phyloP scores from a whole-genome alignment of 495 filamentous ascomycete species.

The Penicillium paxilli region DNA sequence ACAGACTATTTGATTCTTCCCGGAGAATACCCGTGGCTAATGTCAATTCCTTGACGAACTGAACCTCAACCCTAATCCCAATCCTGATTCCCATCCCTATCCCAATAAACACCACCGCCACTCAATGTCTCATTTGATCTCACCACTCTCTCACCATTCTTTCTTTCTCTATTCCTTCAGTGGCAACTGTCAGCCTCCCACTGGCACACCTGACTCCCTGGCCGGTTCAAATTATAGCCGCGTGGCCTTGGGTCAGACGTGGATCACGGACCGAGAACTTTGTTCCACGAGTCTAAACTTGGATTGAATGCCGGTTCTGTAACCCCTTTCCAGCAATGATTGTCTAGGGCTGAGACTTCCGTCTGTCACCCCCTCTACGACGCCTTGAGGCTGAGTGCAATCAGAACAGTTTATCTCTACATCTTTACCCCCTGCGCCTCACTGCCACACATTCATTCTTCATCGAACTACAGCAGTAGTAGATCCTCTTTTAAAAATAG shows the following conservation, averaged over 20 bases:
- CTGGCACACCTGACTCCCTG: too few species aligned
- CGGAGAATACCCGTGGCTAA: too few species aligned
- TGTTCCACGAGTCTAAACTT: background rate
- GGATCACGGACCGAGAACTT: slow-evolving; percentile 21
- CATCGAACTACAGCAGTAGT: background rate
- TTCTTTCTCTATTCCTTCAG: too few species aligned
- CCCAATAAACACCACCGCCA: too few species aligned
- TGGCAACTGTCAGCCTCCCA: too few species aligned
- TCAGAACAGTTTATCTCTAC: background rate
- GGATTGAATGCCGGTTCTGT: background rate
- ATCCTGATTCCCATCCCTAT: too few species aligned
- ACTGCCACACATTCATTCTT: background rate
- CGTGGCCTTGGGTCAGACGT: slow-evolving; percentile 1
- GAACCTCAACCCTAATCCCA: too few species aligned
- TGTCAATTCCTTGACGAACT: too few species aligned
- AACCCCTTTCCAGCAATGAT: slow-evolving; percentile 15
- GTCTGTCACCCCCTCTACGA: background rate
- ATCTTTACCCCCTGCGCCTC: slow-evolving; percentile 14
- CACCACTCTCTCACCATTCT: too few species aligned
- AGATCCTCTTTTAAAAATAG: slow-evolving; percentile 3
- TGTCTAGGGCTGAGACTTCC: slow-evolving; percentile 19
- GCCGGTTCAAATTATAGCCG: slow-evolving; percentile 17
- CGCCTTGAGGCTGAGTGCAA: slow-evolving; percentile 20
- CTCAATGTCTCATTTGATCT: too few species aligned
- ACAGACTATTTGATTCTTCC: too few species aligned